Base-by-base conservation (phyloP, 2,329 filamentous ascomycete genomes). In the Stagonosporopsis cucurbitacearum region DNA sequence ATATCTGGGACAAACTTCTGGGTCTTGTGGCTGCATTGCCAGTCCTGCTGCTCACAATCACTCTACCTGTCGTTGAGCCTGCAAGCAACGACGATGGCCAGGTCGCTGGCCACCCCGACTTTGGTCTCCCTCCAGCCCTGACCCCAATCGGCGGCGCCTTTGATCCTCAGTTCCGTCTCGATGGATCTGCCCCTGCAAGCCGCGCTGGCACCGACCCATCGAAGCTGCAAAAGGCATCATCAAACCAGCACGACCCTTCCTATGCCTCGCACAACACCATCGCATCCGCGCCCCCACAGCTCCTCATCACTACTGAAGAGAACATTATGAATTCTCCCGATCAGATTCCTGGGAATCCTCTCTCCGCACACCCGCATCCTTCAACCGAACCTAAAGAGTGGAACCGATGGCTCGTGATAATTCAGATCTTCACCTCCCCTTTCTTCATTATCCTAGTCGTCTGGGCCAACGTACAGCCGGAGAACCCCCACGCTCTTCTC, bases 41-140 rank as follows among this genome's bases (percentile, higher is more conserved):
- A 65, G 92, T 99, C 33, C 91, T 99, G 59, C 78, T 98, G 2
- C 81, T 99, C 4, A 94, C 94, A 0, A 86, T 95, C 42, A 99
- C 95, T 0, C 76, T 99, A 4, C 95, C 96, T 0, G 92, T 99
- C 0, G 91, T 96, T 6, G 94, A 98, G 67, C 84, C 85, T 1
- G 82, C 85, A 19, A 81, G 76, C 32, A 73, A 72, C 1, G 79
- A 82, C 4, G 73, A 77, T 7, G 63, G 61, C 3, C 57, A 46
- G 11, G 57, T 60, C 26, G 49, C 52, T 5, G 69, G 60, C 17
- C 50, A 67, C 9, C 64, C 73, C 17, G 72, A 68, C 39, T 59
- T 76, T 12, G 72, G 66, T 50, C 63, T 76, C 4, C 70, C 74
- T 26, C 62, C 60, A 13, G 50, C 68, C 19, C 22, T 66, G n/a